These are phyloP conservation scores for Penicillium sp. DNA, from an alignment of 2,329 filamentous ascomycete species.

Conservation along the genomic window DNA sequence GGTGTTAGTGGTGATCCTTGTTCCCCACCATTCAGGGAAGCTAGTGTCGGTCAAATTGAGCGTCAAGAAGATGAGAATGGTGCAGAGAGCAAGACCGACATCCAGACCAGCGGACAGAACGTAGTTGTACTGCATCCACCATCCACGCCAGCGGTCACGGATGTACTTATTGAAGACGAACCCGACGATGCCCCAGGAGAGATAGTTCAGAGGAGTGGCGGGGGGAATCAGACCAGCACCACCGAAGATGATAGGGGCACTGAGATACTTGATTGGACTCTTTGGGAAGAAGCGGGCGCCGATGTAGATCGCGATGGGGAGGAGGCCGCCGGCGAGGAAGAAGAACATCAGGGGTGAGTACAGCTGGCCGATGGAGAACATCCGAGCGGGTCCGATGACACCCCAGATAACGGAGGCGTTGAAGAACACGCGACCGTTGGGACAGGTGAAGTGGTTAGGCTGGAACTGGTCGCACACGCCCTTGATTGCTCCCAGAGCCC, in stretches of 20 bases:
- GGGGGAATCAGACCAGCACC: slow-evolving; percentile 57
- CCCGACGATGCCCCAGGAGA: slow-evolving; percentile 61
- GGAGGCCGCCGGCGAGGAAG: slow-evolving; percentile 57
- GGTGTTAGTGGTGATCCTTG: slow-evolving; percentile 50
- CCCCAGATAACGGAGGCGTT: slow-evolving; percentile 66
- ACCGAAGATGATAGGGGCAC: slow-evolving; percentile 60
- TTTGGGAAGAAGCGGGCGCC: slow-evolving; percentile 55
- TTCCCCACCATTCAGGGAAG: slow-evolving; percentile 61
- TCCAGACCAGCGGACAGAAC: slow-evolving; percentile 64
- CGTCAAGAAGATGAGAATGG: slow-evolving; percentile 62
- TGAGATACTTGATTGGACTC: slow-evolving; percentile 57
- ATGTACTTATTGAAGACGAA: slow-evolving; percentile 61
- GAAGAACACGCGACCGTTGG: slow-evolving; percentile 54
- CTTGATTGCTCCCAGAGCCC: slow-evolving; percentile 49
- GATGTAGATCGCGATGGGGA: slow-evolving; percentile 56
- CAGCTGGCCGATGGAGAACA: slow-evolving; percentile 56
- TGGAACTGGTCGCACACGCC: slow-evolving; percentile 55
- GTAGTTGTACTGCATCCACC: slow-evolving; percentile 74
- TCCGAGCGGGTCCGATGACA: slow-evolving; percentile 60
- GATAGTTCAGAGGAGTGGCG: slow-evolving; percentile 61
- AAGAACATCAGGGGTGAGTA: slow-evolving; percentile 61
- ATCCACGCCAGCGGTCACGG: slow-evolving; percentile 56
- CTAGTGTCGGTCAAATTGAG: slow-evolving; percentile 52
- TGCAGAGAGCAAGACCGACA: slow-evolving; percentile 56
- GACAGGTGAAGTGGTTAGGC: slow-evolving; percentile 52